phyloP scores from a whole-genome alignment of 2,329 filamentous ascomycete genomes.

The Arthroderma uncinatum region DNA sequence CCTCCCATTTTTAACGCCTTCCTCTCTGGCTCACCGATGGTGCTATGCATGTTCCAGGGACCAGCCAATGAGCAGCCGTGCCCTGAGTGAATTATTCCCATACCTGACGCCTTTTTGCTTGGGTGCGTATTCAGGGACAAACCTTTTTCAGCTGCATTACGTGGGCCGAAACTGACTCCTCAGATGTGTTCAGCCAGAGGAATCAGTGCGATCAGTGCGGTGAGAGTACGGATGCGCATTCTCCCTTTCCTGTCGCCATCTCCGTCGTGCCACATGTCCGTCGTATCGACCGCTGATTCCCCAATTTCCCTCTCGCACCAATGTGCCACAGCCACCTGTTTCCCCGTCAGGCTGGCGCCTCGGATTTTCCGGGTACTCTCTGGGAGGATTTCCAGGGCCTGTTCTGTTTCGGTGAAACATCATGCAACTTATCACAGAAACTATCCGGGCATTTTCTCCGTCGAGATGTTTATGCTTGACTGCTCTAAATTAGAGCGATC shows the following conservation, averaged over 20 bases:
- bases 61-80: neutral
- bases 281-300: neutral
- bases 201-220: neutral
- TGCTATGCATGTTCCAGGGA: slow-evolving; percentile 4
- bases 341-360: neutral
- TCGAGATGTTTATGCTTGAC: neutral
- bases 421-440: neutral
- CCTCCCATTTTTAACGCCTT: neutral
- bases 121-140: neutral
- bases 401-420: neutral
- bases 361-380: neutral
- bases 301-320: neutral
- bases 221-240: neutral
- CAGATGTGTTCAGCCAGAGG: neutral
- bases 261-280: neutral
- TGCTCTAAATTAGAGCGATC: neutral
- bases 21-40: slow-evolving; percentile 1
- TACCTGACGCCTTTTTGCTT: neutral
- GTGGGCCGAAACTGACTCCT: neutral
- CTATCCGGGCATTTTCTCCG: neutral
- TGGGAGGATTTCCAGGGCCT: neutral
- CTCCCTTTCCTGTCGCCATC: neutral
- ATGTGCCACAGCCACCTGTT: slow-evolving; percentile 1
- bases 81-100: neutral
- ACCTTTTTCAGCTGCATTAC: neutral